A percentile compares a stretch with the other conserved stretches of the same genome.
These are phyloP conservation scores for Chalaropsis ovoidea DNA, from an alignment of 2,329 filamentous ascomycete genomes.

Conservation along the genomic window DNA sequence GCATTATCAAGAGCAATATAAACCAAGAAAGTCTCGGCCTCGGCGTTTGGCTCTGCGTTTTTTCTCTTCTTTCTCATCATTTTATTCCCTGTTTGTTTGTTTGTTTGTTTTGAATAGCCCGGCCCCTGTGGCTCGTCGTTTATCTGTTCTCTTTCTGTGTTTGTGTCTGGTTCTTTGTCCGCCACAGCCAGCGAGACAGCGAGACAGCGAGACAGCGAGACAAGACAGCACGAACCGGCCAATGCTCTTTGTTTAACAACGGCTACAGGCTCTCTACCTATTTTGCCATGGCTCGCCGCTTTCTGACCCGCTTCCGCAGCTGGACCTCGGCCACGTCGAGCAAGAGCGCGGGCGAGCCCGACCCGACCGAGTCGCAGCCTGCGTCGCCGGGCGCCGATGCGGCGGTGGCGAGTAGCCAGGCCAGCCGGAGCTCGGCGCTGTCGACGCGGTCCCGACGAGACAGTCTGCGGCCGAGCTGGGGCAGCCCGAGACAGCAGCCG, in stretches of 20 bases:
- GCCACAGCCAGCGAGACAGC: not conserved
- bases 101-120: not conserved
- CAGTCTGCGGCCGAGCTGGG: constrained; percentile 8
- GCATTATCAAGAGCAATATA: constrained; percentile 10
- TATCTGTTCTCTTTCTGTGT: constrained; percentile 1
- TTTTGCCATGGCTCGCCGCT: constrained; percentile 7
- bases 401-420: constrained; percentile 10
- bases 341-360: constrained; percentile 13
- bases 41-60: not conserved
- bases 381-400: not conserved
- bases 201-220: too few species aligned
- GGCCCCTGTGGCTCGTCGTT: not conserved
- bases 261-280: too few species aligned
- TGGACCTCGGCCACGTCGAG: constrained; percentile 18
- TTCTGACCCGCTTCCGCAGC: constrained; percentile 18
- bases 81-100: not conserved
- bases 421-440: constrained; percentile 1
- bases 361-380: constrained; percentile 2
- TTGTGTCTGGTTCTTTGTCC: constrained; percentile 17
- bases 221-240: too few species aligned
- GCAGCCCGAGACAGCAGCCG: not conserved
- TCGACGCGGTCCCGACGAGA: constrained; percentile 2
- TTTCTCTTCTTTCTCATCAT: constrained; percentile 8
- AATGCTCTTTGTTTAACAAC: not conserved
- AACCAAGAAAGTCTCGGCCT: constrained; percentile 6